Conservation (phyloP, 176 grass and related monocot genomes). For the Tuctoria greenei region DNA sequence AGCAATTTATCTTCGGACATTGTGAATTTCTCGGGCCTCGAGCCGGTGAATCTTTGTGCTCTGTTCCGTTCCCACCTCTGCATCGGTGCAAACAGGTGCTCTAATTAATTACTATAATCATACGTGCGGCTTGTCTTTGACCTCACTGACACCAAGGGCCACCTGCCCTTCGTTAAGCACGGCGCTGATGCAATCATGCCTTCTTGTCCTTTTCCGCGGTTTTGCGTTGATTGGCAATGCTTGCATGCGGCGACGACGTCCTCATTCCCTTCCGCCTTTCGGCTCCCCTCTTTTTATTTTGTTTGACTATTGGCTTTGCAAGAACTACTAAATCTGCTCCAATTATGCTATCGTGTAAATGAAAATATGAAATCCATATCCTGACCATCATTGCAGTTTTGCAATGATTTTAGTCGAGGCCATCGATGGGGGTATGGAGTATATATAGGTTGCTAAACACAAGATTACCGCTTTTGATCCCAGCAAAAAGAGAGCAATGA, state of each 20-base stretch:
- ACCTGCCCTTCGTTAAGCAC: background rate
- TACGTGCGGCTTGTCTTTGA: slow-evolving; percentile 27
- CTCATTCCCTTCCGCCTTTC: slow-evolving; percentile 11
- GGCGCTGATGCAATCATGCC: slow-evolving; percentile 25
- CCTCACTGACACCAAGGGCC: slow-evolving; percentile 9
- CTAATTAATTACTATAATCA: background rate
- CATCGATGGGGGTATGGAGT: background rate
- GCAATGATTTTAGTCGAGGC: slow-evolving; percentile 2
- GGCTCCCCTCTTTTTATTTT: background rate
- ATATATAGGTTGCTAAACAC: slow-evolving; percentile 3
- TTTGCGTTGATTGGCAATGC: slow-evolving; percentile 1
- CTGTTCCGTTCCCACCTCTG: slow-evolving; percentile 27
- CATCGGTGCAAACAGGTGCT: background rate
- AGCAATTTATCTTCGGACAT: slow-evolving; percentile 12
- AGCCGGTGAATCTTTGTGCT: slow-evolving; percentile 41
- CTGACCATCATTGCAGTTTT: slow-evolving; percentile 17
- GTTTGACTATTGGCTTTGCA: slow-evolving; percentile 15
- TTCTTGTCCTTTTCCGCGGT: background rate
- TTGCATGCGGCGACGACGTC: slow-evolving; percentile 8
- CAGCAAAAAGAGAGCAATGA: background rate
- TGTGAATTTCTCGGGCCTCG: slow-evolving; percentile 31
- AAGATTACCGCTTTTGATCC: slow-evolving; percentile 32
- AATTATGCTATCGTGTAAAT: background rate
- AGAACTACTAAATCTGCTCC: slow-evolving; percentile 17
- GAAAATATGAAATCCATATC: slow-evolving; percentile 29